These are phyloP conservation scores for Wickerhamiella azymoides DNA, from an alignment of 805 yeast species.

Conservation along the genomic window DNA sequence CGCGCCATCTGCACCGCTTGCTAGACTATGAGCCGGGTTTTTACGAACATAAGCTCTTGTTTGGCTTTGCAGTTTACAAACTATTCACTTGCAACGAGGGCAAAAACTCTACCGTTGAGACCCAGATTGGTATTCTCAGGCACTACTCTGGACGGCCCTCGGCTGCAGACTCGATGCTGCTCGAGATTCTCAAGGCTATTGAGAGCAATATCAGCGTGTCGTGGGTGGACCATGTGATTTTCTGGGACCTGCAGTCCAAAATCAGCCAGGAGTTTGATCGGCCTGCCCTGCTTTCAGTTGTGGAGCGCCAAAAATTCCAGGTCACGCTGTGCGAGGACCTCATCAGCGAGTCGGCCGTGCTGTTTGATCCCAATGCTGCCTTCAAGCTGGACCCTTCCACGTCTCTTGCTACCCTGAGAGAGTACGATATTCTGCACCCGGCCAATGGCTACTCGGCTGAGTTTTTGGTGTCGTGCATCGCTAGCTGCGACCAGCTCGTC, in stretches of 20 bases:
- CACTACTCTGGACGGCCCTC: constrained; percentile 51
- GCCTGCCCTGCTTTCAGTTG: constrained; percentile 12
- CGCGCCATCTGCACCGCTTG: constrained; percentile 48
- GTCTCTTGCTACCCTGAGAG: constrained; percentile 1
- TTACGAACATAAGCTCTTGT: constrained; percentile 26
- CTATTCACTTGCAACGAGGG: constrained; percentile 37
- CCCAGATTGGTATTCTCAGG: constrained; percentile 38
- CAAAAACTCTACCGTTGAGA: constrained; percentile 32
- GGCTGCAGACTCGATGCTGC: constrained; percentile 48
- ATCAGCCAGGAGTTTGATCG: constrained; percentile 30
- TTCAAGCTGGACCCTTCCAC: constrained; percentile 1
- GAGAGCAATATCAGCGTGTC: constrained; percentile 40
- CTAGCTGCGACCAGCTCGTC: constrained; percentile 16
- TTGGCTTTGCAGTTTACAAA: constrained; percentile 31
- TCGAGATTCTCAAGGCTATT: constrained; percentile 38
- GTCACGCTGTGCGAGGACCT: constrained; percentile 17
- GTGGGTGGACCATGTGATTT: constrained; percentile 50
- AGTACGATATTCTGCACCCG: constrained; percentile 10
- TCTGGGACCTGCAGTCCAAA: constrained; percentile 48
- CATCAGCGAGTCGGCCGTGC: constrained; percentile 8
- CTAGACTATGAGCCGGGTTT: constrained; percentile 23
- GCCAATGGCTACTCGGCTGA: constrained; percentile 41
- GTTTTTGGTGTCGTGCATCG: constrained; percentile 42
- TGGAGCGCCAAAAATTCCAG: constrained; percentile 7
- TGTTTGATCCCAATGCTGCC: constrained; percentile 20